Conservation (phyloP, 306 rosid genomes). For the Psophocarpus tetragonolobus region DNA sequence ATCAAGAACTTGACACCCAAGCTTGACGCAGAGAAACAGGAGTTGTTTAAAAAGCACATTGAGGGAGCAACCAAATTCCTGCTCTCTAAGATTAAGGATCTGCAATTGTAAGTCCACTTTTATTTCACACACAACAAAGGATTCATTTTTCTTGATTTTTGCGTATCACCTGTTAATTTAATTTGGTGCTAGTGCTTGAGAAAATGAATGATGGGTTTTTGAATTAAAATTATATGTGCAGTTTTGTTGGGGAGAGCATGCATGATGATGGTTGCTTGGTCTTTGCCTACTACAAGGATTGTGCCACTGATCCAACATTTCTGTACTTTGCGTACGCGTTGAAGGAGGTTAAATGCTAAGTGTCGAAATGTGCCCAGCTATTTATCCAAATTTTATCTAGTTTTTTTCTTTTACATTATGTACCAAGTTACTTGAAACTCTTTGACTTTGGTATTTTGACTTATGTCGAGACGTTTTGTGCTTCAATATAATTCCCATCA, state of each 20-base stretch:
- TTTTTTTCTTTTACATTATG: conserved; percentile 23
- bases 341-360: conserved; percentile 80
- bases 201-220: not conserved
- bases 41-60: conserved; percentile 58
- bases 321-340: conserved; percentile 62
- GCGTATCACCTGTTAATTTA: not conserved
- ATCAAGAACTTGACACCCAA: conserved; percentile 65
- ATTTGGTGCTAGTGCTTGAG: not conserved
- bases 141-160: not conserved
- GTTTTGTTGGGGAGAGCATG: conserved; percentile 93
- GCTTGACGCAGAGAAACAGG: conserved; percentile 57
- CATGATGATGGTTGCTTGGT: conserved; percentile 63
- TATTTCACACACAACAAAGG: not conserved
- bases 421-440: conserved; percentile 32
- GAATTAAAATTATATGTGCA: conserved; percentile 30
- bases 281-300: conserved; percentile 83
- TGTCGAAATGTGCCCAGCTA: conserved; percentile 17
- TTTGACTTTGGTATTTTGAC: not conserved
- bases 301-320: conserved; percentile 80
- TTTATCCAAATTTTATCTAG: conserved; percentile 30
- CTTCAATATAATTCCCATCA: not conserved
- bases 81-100: conserved; percentile 63
- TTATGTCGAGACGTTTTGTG: conserved; percentile 3
- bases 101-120: conserved; percentile 65
- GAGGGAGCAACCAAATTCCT: conserved; percentile 77